Percentiles rank a stretch among this genome's conserved stretches.
These are phyloP conservation scores for Chenopodium album DNA, from an alignment of 148 eudicot genomes.

Conservation along the genomic window DNA sequence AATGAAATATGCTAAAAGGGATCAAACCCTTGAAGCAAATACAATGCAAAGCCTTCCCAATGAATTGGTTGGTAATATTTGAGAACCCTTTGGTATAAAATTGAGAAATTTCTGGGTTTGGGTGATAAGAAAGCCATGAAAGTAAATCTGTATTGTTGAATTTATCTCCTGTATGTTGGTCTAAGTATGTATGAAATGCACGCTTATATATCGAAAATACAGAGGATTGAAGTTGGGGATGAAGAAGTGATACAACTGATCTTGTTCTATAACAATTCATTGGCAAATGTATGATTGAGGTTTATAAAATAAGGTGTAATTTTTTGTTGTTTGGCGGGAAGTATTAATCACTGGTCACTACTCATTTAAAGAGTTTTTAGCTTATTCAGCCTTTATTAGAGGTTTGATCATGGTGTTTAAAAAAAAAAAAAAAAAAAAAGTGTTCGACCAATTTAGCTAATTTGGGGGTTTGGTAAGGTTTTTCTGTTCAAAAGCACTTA, in stretches of 20 bases:
- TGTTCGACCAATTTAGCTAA: too few species aligned
- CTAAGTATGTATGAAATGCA: not conserved
- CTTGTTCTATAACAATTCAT: not conserved
- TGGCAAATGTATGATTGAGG: constrained; percentile 4
- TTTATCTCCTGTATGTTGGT: not conserved
- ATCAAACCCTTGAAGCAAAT: constrained; percentile 42
- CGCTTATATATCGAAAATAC: not conserved
- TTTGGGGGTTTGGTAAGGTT: too few species aligned
- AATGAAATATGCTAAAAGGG: constrained; percentile 39
- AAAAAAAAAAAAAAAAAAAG: too few species aligned
- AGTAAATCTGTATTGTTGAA: not conserved
- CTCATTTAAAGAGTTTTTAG: too few species aligned
- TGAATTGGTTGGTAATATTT: constrained; percentile 35
- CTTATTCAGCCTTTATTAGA: too few species aligned
- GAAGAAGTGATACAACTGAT: not conserved
- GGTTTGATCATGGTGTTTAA: too few species aligned
- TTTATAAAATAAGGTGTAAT: too few species aligned
- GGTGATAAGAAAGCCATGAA: constrained; percentile 39
- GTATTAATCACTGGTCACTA: too few species aligned
- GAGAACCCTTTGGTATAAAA: constrained; percentile 66
- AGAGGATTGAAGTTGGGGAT: not conserved
- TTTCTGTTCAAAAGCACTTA: too few species aligned
- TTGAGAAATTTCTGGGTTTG: constrained; percentile 48
- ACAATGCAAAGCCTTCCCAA: constrained; percentile 61
- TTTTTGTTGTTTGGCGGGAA: not conserved